Percentiles rank a stretch among this genome's conserved stretches.
Evolutionary conservation across 768 basidiomycete species (phyloP).

Genomic region (Podaxis carcinomalis): DNA sequence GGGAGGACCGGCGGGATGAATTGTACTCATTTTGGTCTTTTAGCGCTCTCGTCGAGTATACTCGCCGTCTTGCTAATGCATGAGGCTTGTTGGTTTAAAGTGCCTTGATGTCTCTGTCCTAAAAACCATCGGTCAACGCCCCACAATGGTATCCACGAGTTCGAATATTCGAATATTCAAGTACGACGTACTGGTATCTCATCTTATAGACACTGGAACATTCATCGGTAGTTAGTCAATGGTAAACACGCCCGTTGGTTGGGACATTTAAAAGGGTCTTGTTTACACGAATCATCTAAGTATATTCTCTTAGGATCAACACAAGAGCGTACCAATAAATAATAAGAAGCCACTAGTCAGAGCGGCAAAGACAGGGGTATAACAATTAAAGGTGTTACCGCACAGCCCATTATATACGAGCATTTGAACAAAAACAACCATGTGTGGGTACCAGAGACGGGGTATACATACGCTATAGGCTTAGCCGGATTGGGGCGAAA

Average conservation of each 20-base stretch:
- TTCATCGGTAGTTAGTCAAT: not conserved
- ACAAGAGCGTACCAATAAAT: not conserved
- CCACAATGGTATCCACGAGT: not conserved
- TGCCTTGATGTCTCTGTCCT: not conserved
- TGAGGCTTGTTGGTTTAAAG: slow-evolving; percentile 11
- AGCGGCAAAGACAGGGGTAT: not conserved
- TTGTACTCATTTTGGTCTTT: not conserved
- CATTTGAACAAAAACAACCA: not conserved
- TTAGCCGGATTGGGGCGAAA: not conserved
- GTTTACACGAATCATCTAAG: not conserved
- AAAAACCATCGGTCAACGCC: not conserved
- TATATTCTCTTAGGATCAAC: not conserved
- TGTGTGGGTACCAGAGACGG: not conserved
- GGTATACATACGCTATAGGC: not conserved
- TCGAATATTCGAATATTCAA: not conserved
- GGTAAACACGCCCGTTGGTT: not conserved
- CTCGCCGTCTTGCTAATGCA: slow-evolving; percentile 28
- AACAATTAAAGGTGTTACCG: not conserved
- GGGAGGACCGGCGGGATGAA: not conserved
- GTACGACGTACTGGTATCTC: not conserved
- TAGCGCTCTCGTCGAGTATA: slow-evolving; percentile 38
- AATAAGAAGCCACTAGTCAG: not conserved
- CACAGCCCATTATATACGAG: not conserved
- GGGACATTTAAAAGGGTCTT: not conserved
- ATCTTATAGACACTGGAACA: not conserved